These are phyloP conservation scores for Kodamaea ohmeri DNA, from an alignment of 1,139 yeast species.

Conservation along the genomic window DNA sequence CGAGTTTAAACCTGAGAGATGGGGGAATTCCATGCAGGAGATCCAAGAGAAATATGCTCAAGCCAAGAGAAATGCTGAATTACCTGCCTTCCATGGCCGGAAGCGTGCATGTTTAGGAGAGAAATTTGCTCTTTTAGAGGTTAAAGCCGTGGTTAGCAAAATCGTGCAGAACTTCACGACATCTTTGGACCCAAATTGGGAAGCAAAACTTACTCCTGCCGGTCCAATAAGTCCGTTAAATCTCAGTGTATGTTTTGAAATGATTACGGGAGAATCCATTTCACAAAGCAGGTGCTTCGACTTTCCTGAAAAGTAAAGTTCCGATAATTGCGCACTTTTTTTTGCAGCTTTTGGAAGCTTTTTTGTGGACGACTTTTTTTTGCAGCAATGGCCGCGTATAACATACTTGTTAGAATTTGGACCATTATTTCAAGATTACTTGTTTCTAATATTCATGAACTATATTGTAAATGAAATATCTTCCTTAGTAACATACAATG, in stretches of 20 bases:
- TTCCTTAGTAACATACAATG: not conserved
- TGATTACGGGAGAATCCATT: not conserved
- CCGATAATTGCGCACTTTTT: not conserved
- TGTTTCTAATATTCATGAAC: too few relatives aligned
- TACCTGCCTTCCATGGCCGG: slow-evolving; percentile 62
- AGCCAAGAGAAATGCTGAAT: slow-evolving; percentile 43
- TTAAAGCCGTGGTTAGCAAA: slow-evolving; percentile 36
- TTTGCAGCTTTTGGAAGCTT: not conserved
- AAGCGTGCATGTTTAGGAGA: slow-evolving; percentile 64
- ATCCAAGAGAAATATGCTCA: slow-evolving; percentile 37
- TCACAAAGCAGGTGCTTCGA: not conserved
- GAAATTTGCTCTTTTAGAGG: slow-evolving; percentile 51
- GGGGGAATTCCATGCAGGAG: slow-evolving; percentile 47
- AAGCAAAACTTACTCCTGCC: slow-evolving; percentile 48
- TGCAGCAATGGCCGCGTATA: not conserved
- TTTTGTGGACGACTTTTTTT: not conserved
- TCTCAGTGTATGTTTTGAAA: slow-evolving; percentile 7
- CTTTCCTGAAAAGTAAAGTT: too few relatives aligned
- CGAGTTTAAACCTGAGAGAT: slow-evolving; percentile 51
- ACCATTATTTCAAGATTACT: too few relatives aligned
- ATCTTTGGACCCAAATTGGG: slow-evolving; percentile 43
- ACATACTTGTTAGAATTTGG: too few relatives aligned
- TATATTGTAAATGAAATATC: too few relatives aligned
- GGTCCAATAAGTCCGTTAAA: slow-evolving; percentile 23
- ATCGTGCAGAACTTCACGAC: slow-evolving; percentile 37